Evolutionary conservation across 2,329 filamentous ascomycete genomes (phyloP).

Genomic region (Penicillium sp.): DNA sequence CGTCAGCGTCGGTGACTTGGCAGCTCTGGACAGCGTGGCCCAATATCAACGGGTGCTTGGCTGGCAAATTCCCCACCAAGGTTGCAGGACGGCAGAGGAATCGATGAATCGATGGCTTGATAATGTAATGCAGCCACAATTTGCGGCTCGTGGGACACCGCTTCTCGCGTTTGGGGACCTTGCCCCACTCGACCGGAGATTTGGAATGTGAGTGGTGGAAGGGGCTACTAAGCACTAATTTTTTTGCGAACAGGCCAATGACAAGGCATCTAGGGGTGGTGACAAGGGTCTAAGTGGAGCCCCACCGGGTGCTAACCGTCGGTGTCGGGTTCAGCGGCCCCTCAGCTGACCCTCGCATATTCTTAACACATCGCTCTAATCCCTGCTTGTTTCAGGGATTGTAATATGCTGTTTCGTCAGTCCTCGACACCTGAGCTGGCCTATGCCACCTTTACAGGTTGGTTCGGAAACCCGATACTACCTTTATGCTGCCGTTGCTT

Average conservation of each 20-base stretch:
- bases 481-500: constrained; percentile 16
- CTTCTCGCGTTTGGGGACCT: constrained; percentile 15
- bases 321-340: constrained; percentile 15
- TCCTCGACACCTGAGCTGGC: constrained; percentile 5
- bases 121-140: not conserved
- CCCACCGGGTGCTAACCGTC: constrained; percentile 21
- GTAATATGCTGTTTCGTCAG: constrained; percentile 6
- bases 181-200: not conserved
- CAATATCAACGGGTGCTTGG: not conserved
- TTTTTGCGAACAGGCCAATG: constrained; percentile 9
- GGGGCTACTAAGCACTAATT: constrained; percentile 8
- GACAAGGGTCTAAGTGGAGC: constrained; percentile 6
- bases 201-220: constrained; percentile 11
- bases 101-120: not conserved
- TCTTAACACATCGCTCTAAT: not conserved
- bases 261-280: not conserved
- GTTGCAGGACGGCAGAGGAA: not conserved
- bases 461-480: constrained; percentile 8
- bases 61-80: not conserved
- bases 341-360: not conserved
- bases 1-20: not conserved
- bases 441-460: constrained; percentile 5
- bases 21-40: not conserved
- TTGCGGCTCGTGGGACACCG: constrained; percentile 20
- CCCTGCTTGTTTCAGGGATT: constrained; percentile 14